These are phyloP conservation scores for Rhodotorula sphaerocarpa DNA, from an alignment of 768 basidiomycete species.

Conservation along the genomic window DNA sequence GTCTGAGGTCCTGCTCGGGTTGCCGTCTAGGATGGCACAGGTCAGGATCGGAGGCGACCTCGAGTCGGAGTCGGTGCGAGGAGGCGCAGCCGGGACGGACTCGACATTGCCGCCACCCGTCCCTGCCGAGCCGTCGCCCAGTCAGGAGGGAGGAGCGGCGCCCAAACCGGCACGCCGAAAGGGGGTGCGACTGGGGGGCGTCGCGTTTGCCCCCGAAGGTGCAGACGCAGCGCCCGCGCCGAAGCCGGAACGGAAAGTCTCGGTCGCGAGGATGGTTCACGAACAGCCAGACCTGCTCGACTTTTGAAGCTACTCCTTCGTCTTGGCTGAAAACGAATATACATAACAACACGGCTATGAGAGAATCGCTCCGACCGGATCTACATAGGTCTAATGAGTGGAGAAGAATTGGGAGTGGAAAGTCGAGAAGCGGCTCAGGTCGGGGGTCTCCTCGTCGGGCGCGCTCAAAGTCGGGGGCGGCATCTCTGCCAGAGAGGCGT, in stretches of 20 bases:
- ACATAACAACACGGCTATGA: too few species aligned
- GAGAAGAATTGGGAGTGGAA: not conserved
- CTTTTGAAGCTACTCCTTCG: constrained; percentile 12
- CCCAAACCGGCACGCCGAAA: not conserved
- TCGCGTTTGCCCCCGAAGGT: not conserved
- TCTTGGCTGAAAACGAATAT: too few species aligned
- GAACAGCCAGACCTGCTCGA: constrained; percentile 20
- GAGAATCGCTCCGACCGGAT: too few species aligned
- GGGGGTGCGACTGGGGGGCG: constrained; percentile 13
- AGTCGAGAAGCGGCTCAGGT: too few species aligned
- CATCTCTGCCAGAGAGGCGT: not conserved
- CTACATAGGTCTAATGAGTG: too few species aligned
- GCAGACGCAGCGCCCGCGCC: not conserved
- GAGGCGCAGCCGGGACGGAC: not conserved
- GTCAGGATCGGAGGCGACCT: not conserved
- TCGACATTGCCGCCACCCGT: not conserved
- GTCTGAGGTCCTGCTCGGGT: constrained; percentile 14
- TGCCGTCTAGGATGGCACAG: not conserved
- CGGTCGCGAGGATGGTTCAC: constrained; percentile 23
- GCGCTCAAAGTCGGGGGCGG: not conserved
- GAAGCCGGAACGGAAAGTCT: not conserved
- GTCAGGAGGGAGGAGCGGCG: too few species aligned
- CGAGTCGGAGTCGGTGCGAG: too few species aligned
- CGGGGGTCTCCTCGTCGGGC: too few species aligned
- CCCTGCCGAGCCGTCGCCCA: not conserved